Base-by-base conservation (phyloP, 2,329 filamentous ascomycete genomes). In the Cladosporium sp. region DNA sequence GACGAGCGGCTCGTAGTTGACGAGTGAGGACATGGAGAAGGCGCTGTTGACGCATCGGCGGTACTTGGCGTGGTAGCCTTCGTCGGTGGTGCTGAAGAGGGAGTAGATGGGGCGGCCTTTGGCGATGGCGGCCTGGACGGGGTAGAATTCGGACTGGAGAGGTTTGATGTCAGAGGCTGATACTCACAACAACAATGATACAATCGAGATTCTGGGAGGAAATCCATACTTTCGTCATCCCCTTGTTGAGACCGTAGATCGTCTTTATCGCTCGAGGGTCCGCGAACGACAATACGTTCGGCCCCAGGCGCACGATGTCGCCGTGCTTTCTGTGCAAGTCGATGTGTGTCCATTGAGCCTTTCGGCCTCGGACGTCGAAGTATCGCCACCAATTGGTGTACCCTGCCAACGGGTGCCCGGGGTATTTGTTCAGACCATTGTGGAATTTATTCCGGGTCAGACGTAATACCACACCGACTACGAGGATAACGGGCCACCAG, bases 231-330 rank as follows among this genome's bases (percentile, higher is more conserved):
- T 95, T 95, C 57, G 85, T 80, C 70, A 92, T 90, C 0, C 91
- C 90, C 77, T 93, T 93, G 75, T 93, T 94, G 52, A 94, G 78
- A 0, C 91, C 91, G 75, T 95, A 96, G 53, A 95, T 93, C 12
- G 82, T 80, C 78, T 91, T 91, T 70, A 94, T 81, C 0, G 90
- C 90, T 66, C 85, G 85, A 0, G 91, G 90, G 69, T 92, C 85
- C 2, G 89, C 85, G 72, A 95, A 92, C 0, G 89, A 92, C 1
- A 95, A 78, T 0, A 81, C 81, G 68, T 93, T 93, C 1, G 91
- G 91, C 0, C 91, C 91, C 3, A 93, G 78, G 1, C 91, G 84
- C 1, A 95, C 90, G 2, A 94, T 82, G 72, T 90, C 86, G 56
- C 91, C 91, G 78, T 92, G 83, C 71, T 91, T 84, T 16, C 83